These are phyloP conservation scores for Geranium brycei DNA, from an alignment of 345 rosid species.

Conservation along the genomic window DNA sequence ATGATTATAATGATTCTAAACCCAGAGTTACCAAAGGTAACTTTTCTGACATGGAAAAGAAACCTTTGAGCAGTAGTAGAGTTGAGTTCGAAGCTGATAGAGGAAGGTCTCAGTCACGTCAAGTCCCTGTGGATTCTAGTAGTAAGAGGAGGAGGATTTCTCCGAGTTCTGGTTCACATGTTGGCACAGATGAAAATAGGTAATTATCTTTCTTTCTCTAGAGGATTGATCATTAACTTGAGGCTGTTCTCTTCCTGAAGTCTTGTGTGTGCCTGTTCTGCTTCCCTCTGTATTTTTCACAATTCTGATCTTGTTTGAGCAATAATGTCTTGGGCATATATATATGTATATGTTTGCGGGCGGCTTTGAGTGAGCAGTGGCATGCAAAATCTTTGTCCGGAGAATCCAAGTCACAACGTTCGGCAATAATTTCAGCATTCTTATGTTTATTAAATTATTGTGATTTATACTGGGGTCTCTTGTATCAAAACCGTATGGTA, in stretches of 20 bases:
- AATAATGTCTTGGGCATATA: too few species aligned
- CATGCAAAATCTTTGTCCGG: too few species aligned
- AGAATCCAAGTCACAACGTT: neutral
- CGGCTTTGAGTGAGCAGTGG: too few species aligned
- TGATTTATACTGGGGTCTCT: neutral
- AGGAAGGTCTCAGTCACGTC: slow-evolving; percentile 56
- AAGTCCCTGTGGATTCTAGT: slow-evolving; percentile 27
- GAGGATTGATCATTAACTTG: neutral
- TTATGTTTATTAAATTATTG: neutral
- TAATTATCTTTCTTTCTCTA: slow-evolving; percentile 11
- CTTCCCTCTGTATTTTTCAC: too few species aligned
- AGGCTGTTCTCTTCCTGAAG: too few species aligned
- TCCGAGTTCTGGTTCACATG: slow-evolving; percentile 45
- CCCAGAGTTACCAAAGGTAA: slow-evolving; percentile 22
- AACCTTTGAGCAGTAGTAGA: slow-evolving; percentile 33
- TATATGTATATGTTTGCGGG: too few species aligned
- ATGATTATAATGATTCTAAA: slow-evolving; percentile 40
- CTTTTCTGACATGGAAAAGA: slow-evolving; percentile 34
- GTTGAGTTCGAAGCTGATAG: slow-evolving; percentile 50
- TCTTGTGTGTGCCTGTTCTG: too few species aligned
- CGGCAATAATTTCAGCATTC: neutral
- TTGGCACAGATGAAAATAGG: slow-evolving; percentile 60
- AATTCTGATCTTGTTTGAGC: too few species aligned
- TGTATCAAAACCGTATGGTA: too few species aligned
- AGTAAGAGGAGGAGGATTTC: slow-evolving; percentile 34